Conservation (phyloP, 2,329 filamentous ascomycete species). For the Fusarium clavum region DNA sequence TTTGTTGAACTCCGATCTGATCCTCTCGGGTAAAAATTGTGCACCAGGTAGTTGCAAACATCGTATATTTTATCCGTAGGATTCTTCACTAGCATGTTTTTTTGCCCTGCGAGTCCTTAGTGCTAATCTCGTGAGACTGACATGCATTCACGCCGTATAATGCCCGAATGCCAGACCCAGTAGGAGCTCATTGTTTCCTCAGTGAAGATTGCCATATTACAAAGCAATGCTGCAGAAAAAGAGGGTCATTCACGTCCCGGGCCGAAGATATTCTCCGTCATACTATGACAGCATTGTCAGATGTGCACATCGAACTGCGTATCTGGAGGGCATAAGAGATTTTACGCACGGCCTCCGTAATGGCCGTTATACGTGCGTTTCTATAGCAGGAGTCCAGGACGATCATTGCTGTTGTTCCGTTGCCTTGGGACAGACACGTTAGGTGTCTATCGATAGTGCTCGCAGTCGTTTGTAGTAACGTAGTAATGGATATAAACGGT, state of each 20-base stretch:
- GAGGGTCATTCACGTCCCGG: neutral
- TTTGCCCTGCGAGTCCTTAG: neutral
- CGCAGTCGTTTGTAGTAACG: neutral
- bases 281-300: neutral
- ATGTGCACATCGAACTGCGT: neutral
- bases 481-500: neutral
- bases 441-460: neutral
- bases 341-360: neutral
- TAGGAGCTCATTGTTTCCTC: neutral
- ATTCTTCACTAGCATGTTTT: neutral
- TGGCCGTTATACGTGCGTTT: neutral
- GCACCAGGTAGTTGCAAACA: neutral
- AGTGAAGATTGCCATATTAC: neutral
- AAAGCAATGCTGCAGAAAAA: neutral
- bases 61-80: neutral
- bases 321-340: neutral
- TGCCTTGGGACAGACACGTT: neutral
- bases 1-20: neutral
- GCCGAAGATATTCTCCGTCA: neutral
- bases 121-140: neutral
- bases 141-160: neutral
- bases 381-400: neutral
- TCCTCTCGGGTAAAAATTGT: neutral
- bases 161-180: neutral
- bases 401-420: neutral